phyloP scores from a whole-genome alignment of 1,139 yeast species.

The Hanseniaspora gamundiae region DNA sequence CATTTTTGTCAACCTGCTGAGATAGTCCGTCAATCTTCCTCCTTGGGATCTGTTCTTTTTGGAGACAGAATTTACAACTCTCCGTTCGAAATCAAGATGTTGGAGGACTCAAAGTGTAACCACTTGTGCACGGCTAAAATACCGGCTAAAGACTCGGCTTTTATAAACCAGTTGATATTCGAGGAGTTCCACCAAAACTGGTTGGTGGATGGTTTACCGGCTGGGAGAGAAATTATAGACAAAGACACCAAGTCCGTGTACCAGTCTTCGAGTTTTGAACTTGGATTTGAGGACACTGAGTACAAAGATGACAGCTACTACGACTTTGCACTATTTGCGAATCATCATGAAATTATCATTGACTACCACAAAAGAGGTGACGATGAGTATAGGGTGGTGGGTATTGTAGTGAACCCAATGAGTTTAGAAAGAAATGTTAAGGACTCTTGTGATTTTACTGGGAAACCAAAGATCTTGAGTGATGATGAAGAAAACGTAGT shows the following conservation, averaged over 20 bases:
- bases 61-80: conserved; percentile 94
- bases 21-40: conserved; percentile 49
- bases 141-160: conserved; percentile 52
- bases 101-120: conserved; percentile 51
- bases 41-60: conserved; percentile 82
- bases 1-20: conserved; percentile 70
- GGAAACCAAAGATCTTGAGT: conserved; percentile 33
- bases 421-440: conserved; percentile 41
- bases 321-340: conserved; percentile 43
- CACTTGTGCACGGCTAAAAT: conserved; percentile 48
- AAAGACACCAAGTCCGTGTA: conserved; percentile 44
- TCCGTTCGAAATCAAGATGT: conserved; percentile 66
- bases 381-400: conserved; percentile 74
- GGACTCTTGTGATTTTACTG: conserved; percentile 26
- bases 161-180: conserved; percentile 64
- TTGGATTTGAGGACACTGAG: conserved; percentile 47
- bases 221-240: conserved; percentile 53
- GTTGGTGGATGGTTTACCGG: conserved; percentile 93
- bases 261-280: conserved; percentile 71
- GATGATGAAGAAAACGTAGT: conserved; percentile 33
- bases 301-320: conserved; percentile 22
- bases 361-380: conserved; percentile 70
- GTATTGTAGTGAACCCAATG: conserved; percentile 63
- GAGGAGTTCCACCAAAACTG: conserved; percentile 84
- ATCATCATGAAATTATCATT: conserved; percentile 66